Base-by-base conservation (phyloP, 164 flowering plant species). In the Macadamia integrifolia region DNA sequence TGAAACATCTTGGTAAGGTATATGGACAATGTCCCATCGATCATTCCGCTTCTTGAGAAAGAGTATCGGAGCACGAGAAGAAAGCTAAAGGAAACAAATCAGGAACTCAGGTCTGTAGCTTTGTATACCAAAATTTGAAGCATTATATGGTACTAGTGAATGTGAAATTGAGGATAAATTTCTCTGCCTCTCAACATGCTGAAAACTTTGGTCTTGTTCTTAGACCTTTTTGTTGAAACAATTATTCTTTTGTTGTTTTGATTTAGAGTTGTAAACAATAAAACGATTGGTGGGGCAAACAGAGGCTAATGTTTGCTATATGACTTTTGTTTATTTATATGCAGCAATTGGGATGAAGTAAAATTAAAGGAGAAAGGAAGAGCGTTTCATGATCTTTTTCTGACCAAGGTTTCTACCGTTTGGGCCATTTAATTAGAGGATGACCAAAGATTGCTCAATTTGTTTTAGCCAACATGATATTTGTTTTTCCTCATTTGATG, bases 21-120 rank as follows among this genome's bases (percentile, higher is more conserved):
- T 70, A 86, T 91, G 95, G 92, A 94, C 35, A 91, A 76, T 70
- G 90, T 91, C 60, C 98, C 97, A 17, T 53, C 81, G 72, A 87
- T 94, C 74, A 84, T 94, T 79, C 97, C 98, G 53, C 96, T 91
- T 74, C 98, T 94, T 72, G 98, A 90, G 61, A 91, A 89, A 82
- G 97, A 94, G 79, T 78, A 80, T 66, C 81, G 98, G 13, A 76
- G 76, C 69, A 75, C 88, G 61, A 83, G 82, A 40, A 86, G 86
- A 80, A 90, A 84, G 85, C 76, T 94, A 56, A 81, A 79, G 78
- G 97, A 88, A 67, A 79, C 86, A 64, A 87, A 81, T 73, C 84
- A 82, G 81, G 96, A 94, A 72, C 87, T 88, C 77, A 86, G 94
- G 98, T 93, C 29, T 71, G 79, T 75, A 52, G 29, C 18, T 64